Evolutionary conservation across 192 early-diverging fungal species (phyloP).

Genomic region (Mortierella antarctica): DNA sequence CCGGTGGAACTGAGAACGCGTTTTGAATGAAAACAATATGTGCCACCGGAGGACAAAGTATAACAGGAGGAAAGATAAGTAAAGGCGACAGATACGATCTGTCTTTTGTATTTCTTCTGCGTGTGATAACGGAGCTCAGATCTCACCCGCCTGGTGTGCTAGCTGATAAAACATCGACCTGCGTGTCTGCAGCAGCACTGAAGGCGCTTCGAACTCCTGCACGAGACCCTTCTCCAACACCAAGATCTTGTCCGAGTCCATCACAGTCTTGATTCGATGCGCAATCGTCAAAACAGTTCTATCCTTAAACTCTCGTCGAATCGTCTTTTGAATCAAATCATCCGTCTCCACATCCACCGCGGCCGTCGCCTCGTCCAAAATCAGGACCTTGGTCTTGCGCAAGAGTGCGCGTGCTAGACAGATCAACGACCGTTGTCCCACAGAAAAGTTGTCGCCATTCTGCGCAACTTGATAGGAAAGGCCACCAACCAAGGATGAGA

Average conservation of each 20-base stretch:
- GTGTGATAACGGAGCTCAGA: background rate
- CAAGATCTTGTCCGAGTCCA: constrained; percentile 86
- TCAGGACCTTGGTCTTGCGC: constrained; percentile 61
- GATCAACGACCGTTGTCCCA: constrained; percentile 80
- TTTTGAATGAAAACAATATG: no score
- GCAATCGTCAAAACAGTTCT: constrained; percentile 91
- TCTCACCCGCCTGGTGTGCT: constrained; percentile 37
- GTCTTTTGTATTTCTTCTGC: background rate
- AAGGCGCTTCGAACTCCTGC: constrained; percentile 24
- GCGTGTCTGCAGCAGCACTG: background rate
- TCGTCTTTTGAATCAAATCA: constrained; percentile 86
- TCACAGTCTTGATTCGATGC: constrained; percentile 86
- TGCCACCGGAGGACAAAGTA: no score
- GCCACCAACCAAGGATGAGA: constrained; percentile 28
- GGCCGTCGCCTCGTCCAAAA: constrained; percentile 59
- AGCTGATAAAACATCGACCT: constrained; percentile 33
- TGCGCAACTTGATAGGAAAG: constrained; percentile 56
- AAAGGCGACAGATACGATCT: no score
- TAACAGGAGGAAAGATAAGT: no score
- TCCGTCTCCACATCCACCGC: constrained; percentile 89
- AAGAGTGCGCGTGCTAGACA: constrained; percentile 73
- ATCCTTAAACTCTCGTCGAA: constrained; percentile 77
- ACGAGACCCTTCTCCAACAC: constrained; percentile 66
- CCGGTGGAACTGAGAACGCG: no score
- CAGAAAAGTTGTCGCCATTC: constrained; percentile 77